Conservation (phyloP, 1,139 yeast genomes). For the Yamadazyma friedrichii region DNA sequence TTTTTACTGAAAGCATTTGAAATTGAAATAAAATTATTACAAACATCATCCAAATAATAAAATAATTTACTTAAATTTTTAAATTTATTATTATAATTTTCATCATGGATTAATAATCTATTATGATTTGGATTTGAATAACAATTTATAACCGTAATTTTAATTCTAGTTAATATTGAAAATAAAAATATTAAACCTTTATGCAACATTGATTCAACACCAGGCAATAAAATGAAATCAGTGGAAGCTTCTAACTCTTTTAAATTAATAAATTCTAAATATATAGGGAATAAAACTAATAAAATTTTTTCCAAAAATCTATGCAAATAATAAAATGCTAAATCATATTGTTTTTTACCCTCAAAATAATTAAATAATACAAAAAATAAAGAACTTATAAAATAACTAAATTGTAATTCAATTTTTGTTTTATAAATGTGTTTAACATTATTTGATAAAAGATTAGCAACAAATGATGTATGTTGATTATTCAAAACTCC, state of each 20-base stretch:
- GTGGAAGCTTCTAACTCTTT: constrained; percentile 26
- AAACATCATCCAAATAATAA: constrained; percentile 11
- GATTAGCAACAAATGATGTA: constrained; percentile 19
- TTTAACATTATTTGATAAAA: constrained; percentile 21
- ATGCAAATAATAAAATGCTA: constrained; percentile 31
- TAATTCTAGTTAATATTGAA: constrained; percentile 17
- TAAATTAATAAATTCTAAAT: constrained; percentile 22
- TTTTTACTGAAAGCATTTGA: constrained; percentile 13
- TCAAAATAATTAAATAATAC: constrained; percentile 36
- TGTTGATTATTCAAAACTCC: constrained; percentile 4
- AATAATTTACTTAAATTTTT: constrained; percentile 9
- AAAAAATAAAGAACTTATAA: constrained; percentile 26
- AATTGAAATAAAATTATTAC: constrained; percentile 10
- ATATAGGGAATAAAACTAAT: constrained; percentile 31
- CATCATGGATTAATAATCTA: constrained; percentile 7
- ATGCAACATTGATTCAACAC: constrained; percentile 31
- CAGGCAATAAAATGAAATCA: constrained; percentile 37
- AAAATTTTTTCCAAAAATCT: constrained; percentile 26
- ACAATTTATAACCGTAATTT: constrained; percentile 7
- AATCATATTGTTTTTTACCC: constrained; percentile 20
- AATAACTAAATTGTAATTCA: constrained; percentile 31
- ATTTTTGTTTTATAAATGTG: constrained; percentile 20
- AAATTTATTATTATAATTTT: constrained; percentile 8
- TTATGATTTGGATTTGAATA: constrained; percentile 9
- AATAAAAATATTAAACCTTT: constrained; percentile 27